Evolutionary conservation across 371 early-diverging fungal species (phyloP).

Genomic region (Aphelidium insulamus): DNA sequence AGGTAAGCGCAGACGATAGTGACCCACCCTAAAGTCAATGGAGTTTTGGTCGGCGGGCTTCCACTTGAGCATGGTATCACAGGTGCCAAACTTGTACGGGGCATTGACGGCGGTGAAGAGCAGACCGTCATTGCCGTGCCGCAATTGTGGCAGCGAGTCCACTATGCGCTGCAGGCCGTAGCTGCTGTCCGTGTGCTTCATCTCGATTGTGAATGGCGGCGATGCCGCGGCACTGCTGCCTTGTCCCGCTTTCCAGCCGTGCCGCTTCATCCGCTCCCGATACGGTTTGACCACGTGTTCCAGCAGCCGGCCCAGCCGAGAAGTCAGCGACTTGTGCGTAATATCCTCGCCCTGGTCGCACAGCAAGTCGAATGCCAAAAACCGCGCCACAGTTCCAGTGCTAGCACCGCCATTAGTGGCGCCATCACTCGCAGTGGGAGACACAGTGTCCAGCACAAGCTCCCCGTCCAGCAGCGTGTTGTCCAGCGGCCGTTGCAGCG

Average conservation of each 20-base stretch:
- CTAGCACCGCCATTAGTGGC: background rate
- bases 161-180: conserved; percentile 34
- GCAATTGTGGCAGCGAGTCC: conserved; percentile 45
- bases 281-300: conserved; percentile 44
- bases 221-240: background rate
- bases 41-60: conserved; percentile 95
- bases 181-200: conserved; percentile 45
- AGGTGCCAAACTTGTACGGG: conserved; percentile 66
- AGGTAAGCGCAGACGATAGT: no score
- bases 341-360: conserved; percentile 23
- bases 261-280: conserved; percentile 15
- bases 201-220: conserved; percentile 18
- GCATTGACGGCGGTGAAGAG: conserved; percentile 84
- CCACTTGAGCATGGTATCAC: conserved; percentile 91
- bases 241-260: background rate
- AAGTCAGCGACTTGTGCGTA: conserved; percentile 26
- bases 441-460: conserved; percentile 42
- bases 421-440: conserved; percentile 2
- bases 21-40: conserved; percentile 60
- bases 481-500: conserved; percentile 23
- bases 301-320: conserved; percentile 40
- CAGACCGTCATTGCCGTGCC: conserved; percentile 87
- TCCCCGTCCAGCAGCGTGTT: conserved; percentile 81
- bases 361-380: conserved; percentile 52
- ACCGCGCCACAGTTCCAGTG: background rate